phyloP scores from a whole-genome alignment of 805 yeast species.

The Komagataella populi region DNA sequence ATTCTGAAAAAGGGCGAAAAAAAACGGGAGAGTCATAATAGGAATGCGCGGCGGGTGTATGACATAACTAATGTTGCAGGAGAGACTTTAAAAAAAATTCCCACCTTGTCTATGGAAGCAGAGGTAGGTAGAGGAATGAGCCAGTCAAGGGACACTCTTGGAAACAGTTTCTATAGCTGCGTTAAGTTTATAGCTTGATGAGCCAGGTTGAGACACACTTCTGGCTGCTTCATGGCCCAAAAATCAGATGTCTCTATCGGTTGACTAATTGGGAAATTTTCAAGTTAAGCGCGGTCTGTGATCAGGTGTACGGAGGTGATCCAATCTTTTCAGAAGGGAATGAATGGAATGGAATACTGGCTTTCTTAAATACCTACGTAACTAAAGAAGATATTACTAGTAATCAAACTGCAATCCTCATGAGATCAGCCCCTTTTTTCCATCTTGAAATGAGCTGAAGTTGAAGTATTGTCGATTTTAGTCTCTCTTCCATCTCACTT shows the following conservation, averaged over 20 bases:
- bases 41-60: neutral
- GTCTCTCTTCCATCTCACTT: constrained; percentile 45
- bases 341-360: neutral
- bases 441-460: neutral
- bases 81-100: neutral
- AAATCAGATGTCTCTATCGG: neutral
- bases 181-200: neutral
- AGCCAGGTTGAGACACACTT: neutral
- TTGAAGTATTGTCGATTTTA: constrained; percentile 8
- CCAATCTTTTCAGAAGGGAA: constrained; percentile 2
- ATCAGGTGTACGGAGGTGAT: neutral
- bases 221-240: neutral
- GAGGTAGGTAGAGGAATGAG: neutral
- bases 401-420: neutral
- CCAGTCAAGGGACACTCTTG: neutral
- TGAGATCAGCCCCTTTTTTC: neutral
- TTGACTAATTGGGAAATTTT: neutral
- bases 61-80: neutral
- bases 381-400: neutral
- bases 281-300: neutral
- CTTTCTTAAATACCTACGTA: neutral
- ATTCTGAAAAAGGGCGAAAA: neutral
- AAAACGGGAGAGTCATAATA: neutral
- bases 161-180: neutral
- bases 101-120: neutral